phyloP scores from a whole-genome alignment of 495 filamentous ascomycete species.

The Friedmanniomyces simplex region DNA sequence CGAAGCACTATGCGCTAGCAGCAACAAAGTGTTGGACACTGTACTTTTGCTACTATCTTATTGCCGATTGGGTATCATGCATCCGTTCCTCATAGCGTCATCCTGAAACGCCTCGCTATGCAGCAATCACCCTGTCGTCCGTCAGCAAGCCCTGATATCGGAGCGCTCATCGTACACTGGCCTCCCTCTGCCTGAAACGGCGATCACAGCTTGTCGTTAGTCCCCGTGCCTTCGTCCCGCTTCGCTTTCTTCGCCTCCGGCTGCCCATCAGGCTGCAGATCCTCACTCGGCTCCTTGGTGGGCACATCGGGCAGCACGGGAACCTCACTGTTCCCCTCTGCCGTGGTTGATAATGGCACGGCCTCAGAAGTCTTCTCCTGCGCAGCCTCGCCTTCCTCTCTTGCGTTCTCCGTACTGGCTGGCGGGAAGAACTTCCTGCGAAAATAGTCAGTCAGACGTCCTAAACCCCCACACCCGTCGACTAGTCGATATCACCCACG shows the following conservation, averaged over 20 bases:
- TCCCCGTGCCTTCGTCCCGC: conserved; percentile 2
- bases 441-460: background rate
- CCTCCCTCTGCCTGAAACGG: no score
- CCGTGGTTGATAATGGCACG: background rate
- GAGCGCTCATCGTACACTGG: no score
- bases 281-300: conserved; percentile 21
- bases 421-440: conserved; percentile 30
- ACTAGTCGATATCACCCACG: conserved; percentile 50
- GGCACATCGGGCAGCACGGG: conserved; percentile 26
- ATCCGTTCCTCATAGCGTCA: no score
- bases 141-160: no score
- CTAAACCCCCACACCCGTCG: background rate
- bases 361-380: background rate
- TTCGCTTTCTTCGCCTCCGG: conserved; percentile 29
- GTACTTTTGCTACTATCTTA: no score
- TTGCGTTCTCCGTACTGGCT: background rate
- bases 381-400: background rate
- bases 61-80: no score
- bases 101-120: no score
- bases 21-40: no score
- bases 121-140: no score
- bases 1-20: no score
- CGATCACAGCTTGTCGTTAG: background rate
- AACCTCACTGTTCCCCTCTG: background rate
- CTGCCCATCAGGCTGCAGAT: conserved; percentile 23